phyloP scores from a whole-genome alignment of 257 asterid species.

The Primulina eburnea region DNA sequence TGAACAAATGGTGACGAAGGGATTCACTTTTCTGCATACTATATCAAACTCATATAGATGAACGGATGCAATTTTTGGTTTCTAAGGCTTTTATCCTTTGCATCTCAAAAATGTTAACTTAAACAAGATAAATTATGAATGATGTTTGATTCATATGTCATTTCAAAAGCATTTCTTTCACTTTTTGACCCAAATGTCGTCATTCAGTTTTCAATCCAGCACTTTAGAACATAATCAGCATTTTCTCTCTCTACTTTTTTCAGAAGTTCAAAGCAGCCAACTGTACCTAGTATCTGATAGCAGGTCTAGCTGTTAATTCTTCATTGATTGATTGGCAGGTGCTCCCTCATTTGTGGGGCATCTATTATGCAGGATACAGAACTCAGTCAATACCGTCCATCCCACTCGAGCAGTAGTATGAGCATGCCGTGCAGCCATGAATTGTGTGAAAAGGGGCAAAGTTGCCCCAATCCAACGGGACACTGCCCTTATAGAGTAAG shows the following conservation, averaged over 20 bases:
- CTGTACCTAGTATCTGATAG: constrained; percentile 26
- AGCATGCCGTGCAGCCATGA: constrained; percentile 61
- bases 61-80: not conserved
- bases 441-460: constrained; percentile 49
- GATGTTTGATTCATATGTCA: too few species aligned
- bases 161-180: too few species aligned
- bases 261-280: constrained; percentile 15
- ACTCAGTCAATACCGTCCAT: constrained; percentile 61
- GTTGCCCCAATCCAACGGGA: constrained; percentile 50
- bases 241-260: not conserved
- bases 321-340: constrained; percentile 77
- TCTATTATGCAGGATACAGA: constrained; percentile 85
- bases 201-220: too few species aligned
- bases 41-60: not conserved
- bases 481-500: constrained; percentile 62
- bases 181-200: too few species aligned
- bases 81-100: too few species aligned
- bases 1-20: not conserved
- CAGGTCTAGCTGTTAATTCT: constrained; percentile 62
- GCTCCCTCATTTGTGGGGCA: constrained; percentile 77
- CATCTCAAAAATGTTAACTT: too few species aligned
- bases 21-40: not conserved
- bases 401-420: constrained; percentile 68
- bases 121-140: too few species aligned
- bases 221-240: too few species aligned